phyloP scores from a whole-genome alignment of 768 basidiomycete species.

The Russula compacta region DNA sequence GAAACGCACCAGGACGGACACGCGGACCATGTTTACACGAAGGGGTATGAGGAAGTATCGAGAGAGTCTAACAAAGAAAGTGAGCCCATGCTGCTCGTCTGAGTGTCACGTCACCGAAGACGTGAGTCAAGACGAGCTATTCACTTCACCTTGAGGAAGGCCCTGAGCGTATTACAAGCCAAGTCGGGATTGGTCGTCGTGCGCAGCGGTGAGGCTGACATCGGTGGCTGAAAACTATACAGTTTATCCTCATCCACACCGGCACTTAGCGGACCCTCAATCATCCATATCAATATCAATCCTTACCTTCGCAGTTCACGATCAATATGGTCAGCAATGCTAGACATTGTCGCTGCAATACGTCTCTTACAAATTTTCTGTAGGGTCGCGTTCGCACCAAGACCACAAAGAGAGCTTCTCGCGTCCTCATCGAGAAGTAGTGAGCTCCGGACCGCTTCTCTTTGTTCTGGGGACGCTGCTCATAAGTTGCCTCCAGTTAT shows the following conservation, averaged over 20 bases:
- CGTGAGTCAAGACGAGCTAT: conserved; percentile 63
- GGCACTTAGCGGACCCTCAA: conserved; percentile 24
- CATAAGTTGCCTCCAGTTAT: conserved; percentile 48
- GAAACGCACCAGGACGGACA: conserved; percentile 61
- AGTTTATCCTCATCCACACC: conserved; percentile 28
- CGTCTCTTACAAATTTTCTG: background rate
- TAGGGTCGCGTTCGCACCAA: conserved; percentile 99
- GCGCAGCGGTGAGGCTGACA: background rate
- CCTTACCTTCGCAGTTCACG: conserved; percentile 16
- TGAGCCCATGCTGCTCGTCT: conserved; percentile 46
- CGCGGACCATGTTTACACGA: conserved; percentile 66
- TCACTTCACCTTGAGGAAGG: conserved; percentile 36
- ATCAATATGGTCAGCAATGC: conserved; percentile 41
- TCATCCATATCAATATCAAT: conserved; percentile 1
- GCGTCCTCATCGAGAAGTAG: conserved; percentile 99
- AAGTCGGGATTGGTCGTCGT: background rate
- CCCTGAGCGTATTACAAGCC: conserved; percentile 19
- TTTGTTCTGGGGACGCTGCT: background rate
- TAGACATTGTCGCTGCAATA: background rate
- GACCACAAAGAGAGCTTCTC: conserved; percentile 98
- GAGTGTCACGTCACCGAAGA: conserved; percentile 75
- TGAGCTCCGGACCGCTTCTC: conserved; percentile 30
- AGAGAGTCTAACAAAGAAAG: conserved; percentile 21
- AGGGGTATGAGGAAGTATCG: conserved; percentile 7
- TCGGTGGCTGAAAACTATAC: conserved; percentile 27